Evolutionary conservation across 1,284 basidiomycete species (phyloP).

Genomic region (Apiotrichum laibachii): DNA sequence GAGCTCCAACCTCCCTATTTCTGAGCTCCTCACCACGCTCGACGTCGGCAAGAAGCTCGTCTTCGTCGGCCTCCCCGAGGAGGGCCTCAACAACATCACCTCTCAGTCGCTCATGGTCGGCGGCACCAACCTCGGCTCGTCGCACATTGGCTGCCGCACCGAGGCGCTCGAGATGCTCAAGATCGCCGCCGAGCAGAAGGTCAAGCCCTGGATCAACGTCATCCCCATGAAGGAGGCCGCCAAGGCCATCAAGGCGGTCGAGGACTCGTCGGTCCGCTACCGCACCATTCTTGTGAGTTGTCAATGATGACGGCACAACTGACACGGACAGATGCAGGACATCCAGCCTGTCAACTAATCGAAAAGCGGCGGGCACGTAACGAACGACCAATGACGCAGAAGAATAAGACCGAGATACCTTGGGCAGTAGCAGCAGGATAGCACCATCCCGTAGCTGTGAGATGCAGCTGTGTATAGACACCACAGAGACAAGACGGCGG

Average conservation of each 20-base stretch:
- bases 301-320: not conserved
- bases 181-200: slow-evolving; percentile 59
- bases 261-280: slow-evolving; percentile 59
- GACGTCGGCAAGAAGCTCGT: slow-evolving; percentile 59
- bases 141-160: slow-evolving; percentile 63
- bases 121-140: slow-evolving; percentile 53
- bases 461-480: too few species aligned
- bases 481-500: too few species aligned
- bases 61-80: slow-evolving; percentile 57
- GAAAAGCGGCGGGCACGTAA: too few species aligned
- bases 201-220: slow-evolving; percentile 58
- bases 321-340: slow-evolving; percentile 6
- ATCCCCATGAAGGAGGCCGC: slow-evolving; percentile 61
- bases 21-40: slow-evolving; percentile 55
- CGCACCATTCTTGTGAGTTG: slow-evolving; percentile 53
- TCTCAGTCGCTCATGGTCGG: slow-evolving; percentile 50
- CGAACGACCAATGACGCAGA: too few species aligned
- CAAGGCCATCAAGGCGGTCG: slow-evolving; percentile 59
- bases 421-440: too few species aligned
- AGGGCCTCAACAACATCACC: slow-evolving; percentile 40
- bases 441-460: too few species aligned
- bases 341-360: slow-evolving; percentile 6
- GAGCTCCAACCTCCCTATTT: slow-evolving; percentile 51
- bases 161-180: slow-evolving; percentile 63
- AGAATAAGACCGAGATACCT: too few species aligned